Base-by-base conservation (phyloP, 2,329 filamentous ascomycete genomes). In the Raffaelea arxii region DNA sequence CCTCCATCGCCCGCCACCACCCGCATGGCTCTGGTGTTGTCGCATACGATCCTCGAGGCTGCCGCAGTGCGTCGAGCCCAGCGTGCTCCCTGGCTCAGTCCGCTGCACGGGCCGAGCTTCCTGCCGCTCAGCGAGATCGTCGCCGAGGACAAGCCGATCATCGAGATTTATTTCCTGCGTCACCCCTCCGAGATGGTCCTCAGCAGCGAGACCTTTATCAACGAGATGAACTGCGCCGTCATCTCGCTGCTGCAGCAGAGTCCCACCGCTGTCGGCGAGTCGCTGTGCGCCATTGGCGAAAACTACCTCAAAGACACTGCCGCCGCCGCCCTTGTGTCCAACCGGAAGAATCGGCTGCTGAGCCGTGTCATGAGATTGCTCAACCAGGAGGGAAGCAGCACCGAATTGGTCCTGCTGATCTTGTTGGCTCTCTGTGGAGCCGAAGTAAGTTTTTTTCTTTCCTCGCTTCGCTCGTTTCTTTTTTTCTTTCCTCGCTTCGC, bases 181-280 rank as follows among this genome's bases (percentile, higher is more conserved):
- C 51, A 53, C 47, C 51, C 51, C 4, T 16, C 40, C 3, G 49
- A 53, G 36, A 53, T 53, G 51, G 49, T 51, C 25, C 49, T 53
- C 43, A 48, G 40, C 45, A 49, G 41, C 47, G 41, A 38, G 37
- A 46, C 46, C 22, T 53, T 51, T 10, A 49, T 53, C 40, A 41
- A 49, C 25, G 51, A 53, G 43, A 53, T 53, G 51, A 53, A 53
- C 43, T 42, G 44, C 37, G 41, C 43, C 14, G 51, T 53, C 32
- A 36, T 53, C 23, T 46, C 44, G 10, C 24, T 51, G 22, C 44
- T 53, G 30, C 51, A 53, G 27, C 49, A 44, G 22, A 42, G 35
- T 25, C 51, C 51, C 4, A 39, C 40, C 4, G 47, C 47, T 16
- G 47, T 53, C 9, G 46, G 44, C 37, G 51, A 49, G 25, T 51